Conservation (phyloP, 2,329 filamentous ascomycete species). For the Aspergillus fischeri region DNA sequence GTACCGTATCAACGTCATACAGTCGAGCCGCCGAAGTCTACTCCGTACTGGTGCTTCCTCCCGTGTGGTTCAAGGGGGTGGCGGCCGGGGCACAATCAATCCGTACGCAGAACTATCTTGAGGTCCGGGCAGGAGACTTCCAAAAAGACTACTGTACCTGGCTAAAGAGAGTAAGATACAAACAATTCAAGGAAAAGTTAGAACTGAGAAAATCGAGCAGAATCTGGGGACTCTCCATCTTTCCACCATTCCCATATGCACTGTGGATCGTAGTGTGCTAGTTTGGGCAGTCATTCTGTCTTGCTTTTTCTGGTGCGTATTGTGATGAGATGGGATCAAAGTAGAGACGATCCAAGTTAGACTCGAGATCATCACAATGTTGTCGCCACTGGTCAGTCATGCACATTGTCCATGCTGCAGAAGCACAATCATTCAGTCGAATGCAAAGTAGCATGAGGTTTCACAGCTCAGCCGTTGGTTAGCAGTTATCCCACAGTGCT, state of each 20-base stretch:
- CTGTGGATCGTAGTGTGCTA: background rate
- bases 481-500: background rate
- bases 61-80: constrained; percentile 31
- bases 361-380: background rate
- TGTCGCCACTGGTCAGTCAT: background rate
- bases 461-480: background rate
- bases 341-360: background rate
- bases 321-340: background rate
- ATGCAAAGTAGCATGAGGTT: background rate
- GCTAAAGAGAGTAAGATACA: too few species aligned
- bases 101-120: constrained; percentile 5
- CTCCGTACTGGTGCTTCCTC: constrained; percentile 23
- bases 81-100: constrained; percentile 19
- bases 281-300: background rate
- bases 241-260: too few species aligned
- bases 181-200: too few species aligned
- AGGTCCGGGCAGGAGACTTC: background rate
- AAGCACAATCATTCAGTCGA: background rate
- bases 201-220: too few species aligned
- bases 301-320: background rate
- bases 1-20: constrained; percentile 15
- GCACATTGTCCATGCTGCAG: background rate
- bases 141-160: background rate
- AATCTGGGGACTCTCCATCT: too few species aligned
- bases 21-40: constrained; percentile 10